Base-by-base conservation (phyloP, 352 stramenopile genomes). In the Halophytophthora batemanensis region DNA sequence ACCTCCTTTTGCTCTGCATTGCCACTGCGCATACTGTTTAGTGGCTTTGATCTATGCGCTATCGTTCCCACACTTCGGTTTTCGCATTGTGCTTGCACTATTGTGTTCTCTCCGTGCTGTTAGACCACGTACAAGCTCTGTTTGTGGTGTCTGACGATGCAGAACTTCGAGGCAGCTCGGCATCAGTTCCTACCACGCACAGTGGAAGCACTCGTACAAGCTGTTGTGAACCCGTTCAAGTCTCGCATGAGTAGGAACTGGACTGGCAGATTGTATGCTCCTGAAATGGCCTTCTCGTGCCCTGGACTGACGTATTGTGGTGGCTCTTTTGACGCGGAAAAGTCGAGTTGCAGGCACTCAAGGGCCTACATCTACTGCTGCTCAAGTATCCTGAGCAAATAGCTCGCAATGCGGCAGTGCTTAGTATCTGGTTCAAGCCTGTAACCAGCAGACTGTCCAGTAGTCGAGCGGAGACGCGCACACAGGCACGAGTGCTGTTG, bases 181-280 rank as follows among this genome's bases (percentile, higher is more conserved):
- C 74, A 77, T 45, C 67, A 66, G 3, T 71, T 77, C 8, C 50
- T 90, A 10, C 59, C 66, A 13, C 68, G 69, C 15, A 83, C 71
- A 7, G 57, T 87, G n/a, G 79, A 87, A 54, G 70, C 61, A 10
- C 50, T 87, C 47, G 63, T 90, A 8, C 79, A 86, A 35, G 79
- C 79, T 7, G 77, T 87, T 19, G 64, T 86, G 25, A 90, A 87
- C 38, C 74, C 79, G 10, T 87, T 90, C 52, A 74, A 86, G 59
- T 86, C 79, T 0, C 74, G 79, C 17, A 48, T 61, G 31, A 87
- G 75, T 84, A 76, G 44, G 74, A 31, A 31, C 25, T 77, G 19
- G 2, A 17, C 23, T 14, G 11, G 46, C 17, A 53, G 34, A 36
- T 35, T 34, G 17, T 21, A 28, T 45, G 19, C 7, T 13, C 22